These are phyloP conservation scores for Ensete glaucum DNA, from an alignment of 176 grass and related monocot genomes.

Conservation along the genomic window DNA sequence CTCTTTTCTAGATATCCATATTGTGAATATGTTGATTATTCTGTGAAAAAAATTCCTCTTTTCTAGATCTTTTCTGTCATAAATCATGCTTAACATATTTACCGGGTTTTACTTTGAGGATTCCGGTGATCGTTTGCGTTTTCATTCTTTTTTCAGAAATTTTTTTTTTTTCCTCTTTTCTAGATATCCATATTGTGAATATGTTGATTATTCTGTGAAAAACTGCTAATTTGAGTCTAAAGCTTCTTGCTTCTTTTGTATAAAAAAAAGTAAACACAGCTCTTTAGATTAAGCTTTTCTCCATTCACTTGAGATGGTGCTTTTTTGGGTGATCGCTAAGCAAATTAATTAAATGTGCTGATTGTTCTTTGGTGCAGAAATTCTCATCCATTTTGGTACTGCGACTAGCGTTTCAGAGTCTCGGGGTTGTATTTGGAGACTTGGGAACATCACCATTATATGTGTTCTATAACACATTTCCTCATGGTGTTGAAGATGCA, in stretches of 20 bases:
- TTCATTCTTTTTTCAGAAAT: too few species aligned
- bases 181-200: too few species aligned
- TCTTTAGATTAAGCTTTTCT: background rate
- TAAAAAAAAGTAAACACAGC: background rate
- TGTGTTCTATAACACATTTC: constrained; percentile 80
- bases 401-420: constrained; percentile 61
- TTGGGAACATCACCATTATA: constrained; percentile 82
- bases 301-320: background rate
- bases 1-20: too few species aligned
- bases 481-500: constrained; percentile 41
- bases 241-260: too few species aligned
- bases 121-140: too few species aligned
- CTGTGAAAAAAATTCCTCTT: too few species aligned
- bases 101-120: background rate
- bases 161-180: too few species aligned
- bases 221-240: too few species aligned
- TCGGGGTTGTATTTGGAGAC: constrained; percentile 75
- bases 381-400: constrained; percentile 8
- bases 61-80: background rate
- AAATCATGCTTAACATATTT: background rate
- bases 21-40: too few species aligned
- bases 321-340: background rate
- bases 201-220: too few species aligned
- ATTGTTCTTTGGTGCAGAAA: constrained; percentile 12
- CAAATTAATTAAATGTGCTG: background rate